Conservation (phyloP, 2,329 filamentous ascomycete genomes). For the Aureobasidium melanogenum region DNA sequence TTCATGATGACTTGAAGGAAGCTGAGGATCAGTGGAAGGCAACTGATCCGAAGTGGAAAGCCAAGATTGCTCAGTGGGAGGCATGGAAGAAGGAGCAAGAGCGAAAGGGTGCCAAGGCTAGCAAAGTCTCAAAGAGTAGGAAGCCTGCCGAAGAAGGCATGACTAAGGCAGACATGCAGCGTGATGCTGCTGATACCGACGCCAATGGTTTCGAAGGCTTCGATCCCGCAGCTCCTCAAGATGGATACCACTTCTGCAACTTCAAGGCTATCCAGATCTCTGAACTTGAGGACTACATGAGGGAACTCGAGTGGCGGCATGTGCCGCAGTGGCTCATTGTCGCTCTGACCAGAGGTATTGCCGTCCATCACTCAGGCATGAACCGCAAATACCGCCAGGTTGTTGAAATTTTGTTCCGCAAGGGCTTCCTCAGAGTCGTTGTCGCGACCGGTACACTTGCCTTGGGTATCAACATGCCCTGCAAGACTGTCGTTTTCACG, state of each 20-base stretch:
- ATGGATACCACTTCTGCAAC: conserved; percentile 59
- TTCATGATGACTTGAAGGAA: conserved; percentile 46
- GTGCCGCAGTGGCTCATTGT: conserved; percentile 48
- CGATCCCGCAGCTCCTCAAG: conserved; percentile 54
- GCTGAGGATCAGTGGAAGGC: conserved; percentile 51
- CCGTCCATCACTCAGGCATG: conserved; percentile 72
- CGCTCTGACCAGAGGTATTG: conserved; percentile 59
- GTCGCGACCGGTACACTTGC: conserved; percentile 69
- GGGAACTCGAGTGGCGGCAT: conserved; percentile 42
- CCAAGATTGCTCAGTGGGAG: conserved; percentile 49
- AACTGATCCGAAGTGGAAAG: conserved; percentile 50
- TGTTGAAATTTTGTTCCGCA: conserved; percentile 66
- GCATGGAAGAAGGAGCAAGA: conserved; percentile 44
- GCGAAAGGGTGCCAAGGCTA: conserved; percentile 28
- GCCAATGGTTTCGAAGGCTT: conserved; percentile 54
- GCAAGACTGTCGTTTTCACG: conserved; percentile 69
- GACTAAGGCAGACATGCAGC: conserved; percentile 48
- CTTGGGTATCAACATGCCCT: conserved; percentile 76
- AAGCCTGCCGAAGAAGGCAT: conserved; percentile 37
- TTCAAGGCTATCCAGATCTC: conserved; percentile 46
- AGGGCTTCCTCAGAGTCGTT: conserved; percentile 60
- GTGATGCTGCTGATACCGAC: conserved; percentile 49
- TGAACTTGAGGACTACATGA: conserved; percentile 50
- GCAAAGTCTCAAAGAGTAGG: conserved; percentile 34
- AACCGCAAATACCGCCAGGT: conserved; percentile 66